phyloP scores from a whole-genome alignment of 2,329 filamentous ascomycete species.

The Ophiocordyceps camponoti-floridani region DNA sequence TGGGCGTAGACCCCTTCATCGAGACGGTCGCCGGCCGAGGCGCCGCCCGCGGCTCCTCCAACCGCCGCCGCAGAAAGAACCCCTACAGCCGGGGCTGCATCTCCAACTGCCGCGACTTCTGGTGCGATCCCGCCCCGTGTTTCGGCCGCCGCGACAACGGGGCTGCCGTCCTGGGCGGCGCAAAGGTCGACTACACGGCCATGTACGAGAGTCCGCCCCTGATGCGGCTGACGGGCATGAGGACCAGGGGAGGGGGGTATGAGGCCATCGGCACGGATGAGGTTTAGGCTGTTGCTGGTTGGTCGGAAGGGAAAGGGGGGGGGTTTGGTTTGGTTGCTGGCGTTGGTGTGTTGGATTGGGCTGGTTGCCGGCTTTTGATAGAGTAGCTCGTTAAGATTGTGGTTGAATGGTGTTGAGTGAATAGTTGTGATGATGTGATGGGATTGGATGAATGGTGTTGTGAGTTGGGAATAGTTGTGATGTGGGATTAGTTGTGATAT shows the following conservation, averaged over 20 bases:
- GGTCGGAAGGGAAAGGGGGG: no score
- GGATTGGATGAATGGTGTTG: no score
- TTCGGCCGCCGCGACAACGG: constrained; percentile 62
- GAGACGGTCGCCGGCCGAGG: constrained; percentile 77
- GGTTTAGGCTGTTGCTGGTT: constrained; percentile 8
- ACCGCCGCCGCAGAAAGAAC: constrained; percentile 46
- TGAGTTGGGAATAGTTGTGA: no score
- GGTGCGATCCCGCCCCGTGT: constrained; percentile 73
- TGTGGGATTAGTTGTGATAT: no score
- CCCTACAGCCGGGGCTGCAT: constrained; percentile 71
- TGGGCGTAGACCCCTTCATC: constrained; percentile 87
- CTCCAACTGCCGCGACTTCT: constrained; percentile 92
- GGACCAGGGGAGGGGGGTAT: constrained; percentile 34
- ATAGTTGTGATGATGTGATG: no score
- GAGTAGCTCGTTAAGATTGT: no score
- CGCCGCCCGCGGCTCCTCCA: constrained; percentile 34
- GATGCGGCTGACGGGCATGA: constrained; percentile 37
- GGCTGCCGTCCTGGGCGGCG: constrained; percentile 57
- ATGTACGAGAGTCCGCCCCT: constrained; percentile 73
- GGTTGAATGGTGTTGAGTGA: no score
- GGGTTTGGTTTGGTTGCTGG: no score
- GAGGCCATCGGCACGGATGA: constrained; percentile 43
- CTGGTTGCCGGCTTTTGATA: no score
- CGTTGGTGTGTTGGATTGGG: no score
- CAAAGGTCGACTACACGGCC: constrained; percentile 67